phyloP scores from a whole-genome alignment of 306 rosid genomes.

The Quercus engelmannii region DNA sequence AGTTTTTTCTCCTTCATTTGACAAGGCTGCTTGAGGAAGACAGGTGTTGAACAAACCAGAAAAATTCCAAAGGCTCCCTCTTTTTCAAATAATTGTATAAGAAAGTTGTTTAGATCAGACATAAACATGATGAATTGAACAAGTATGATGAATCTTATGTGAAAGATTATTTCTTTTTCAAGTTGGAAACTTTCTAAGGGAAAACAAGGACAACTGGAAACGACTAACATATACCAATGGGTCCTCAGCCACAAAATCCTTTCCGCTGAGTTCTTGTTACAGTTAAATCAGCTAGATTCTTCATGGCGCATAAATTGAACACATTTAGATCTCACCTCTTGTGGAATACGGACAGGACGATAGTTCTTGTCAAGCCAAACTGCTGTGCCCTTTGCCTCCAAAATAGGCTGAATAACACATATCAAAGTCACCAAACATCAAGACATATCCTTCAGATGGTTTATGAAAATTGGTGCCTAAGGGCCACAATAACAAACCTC shows the following conservation, averaged over 20 bases:
- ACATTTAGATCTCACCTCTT: constrained; percentile 60
- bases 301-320: constrained; percentile 41
- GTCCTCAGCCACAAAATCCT: constrained; percentile 4
- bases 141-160: not conserved
- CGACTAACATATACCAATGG: constrained; percentile 8
- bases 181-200: not conserved
- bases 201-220: not conserved
- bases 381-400: constrained; percentile 80
- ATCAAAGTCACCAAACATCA: constrained; percentile 22
- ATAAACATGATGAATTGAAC: not conserved
- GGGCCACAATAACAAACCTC: constrained; percentile 47
- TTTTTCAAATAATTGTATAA: not conserved
- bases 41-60: not conserved
- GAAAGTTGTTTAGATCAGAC: not conserved
- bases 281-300: constrained; percentile 33
- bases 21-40: not conserved
- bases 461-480: not conserved
- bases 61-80: not conserved
- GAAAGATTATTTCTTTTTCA: not conserved
- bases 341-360: constrained; percentile 72
- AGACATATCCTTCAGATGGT: constrained; percentile 1
- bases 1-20: not conserved
- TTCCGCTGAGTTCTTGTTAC: not conserved
- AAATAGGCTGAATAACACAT: constrained; percentile 48
- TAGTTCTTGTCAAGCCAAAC: constrained; percentile 83